phyloP scores from a whole-genome alignment of 1,139 yeast species.

The Candida sanyaensis region DNA sequence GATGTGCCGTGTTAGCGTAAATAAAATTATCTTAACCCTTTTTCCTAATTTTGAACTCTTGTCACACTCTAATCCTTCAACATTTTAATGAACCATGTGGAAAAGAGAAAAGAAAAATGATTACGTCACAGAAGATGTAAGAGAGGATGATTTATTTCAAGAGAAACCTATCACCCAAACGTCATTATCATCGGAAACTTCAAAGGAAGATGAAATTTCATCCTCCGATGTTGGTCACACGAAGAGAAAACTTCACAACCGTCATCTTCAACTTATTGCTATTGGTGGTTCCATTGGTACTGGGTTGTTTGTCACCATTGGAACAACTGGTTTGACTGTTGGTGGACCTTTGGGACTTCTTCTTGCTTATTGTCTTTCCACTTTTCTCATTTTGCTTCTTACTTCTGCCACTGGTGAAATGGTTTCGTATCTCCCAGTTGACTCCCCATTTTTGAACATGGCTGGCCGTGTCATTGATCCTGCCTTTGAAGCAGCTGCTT shows the following conservation, averaged over 20 bases:
- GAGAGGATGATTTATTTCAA: conserved; percentile 1
- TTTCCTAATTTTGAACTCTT: too few species aligned
- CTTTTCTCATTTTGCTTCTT: conserved; percentile 54
- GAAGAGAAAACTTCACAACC: conserved; percentile 23
- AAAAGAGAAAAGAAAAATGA: neutral
- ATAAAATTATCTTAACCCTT: too few species aligned
- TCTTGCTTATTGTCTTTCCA: conserved; percentile 44
- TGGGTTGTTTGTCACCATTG: conserved; percentile 59
- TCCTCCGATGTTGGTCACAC: neutral
- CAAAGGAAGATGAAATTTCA: neutral
- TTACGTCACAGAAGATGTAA: neutral
- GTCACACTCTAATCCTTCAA: too few species aligned
- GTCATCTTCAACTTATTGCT: conserved; percentile 65
- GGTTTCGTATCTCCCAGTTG: conserved; percentile 76
- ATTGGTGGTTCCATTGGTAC: conserved; percentile 69
- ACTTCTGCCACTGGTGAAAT: conserved; percentile 80
- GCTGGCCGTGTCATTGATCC: conserved; percentile 62
- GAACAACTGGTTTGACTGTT: conserved; percentile 34
- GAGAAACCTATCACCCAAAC: neutral
- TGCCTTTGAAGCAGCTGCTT: conserved; percentile 75
- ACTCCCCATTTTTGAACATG: conserved; percentile 60
- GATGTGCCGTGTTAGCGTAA: too few species aligned
- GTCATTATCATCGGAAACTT: neutral
- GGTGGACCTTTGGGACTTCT: conserved; percentile 54
- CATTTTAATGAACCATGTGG: neutral